Evolutionary conservation across 2,329 filamentous ascomycete species (phyloP).

Genomic region (Talaromyces funiculosus): DNA sequence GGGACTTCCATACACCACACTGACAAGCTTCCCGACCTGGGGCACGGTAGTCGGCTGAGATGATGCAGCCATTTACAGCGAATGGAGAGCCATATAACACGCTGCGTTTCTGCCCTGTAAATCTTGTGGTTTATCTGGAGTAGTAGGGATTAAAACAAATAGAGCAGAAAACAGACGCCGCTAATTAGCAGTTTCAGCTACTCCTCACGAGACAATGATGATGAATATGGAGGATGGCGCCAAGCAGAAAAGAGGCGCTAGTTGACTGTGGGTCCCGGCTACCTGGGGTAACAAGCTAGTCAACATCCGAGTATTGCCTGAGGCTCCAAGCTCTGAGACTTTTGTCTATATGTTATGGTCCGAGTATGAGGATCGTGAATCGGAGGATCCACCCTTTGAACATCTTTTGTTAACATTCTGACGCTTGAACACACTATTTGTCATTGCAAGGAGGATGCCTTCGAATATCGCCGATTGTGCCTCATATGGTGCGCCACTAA

Average conservation of each 20-base stretch:
- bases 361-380: background rate
- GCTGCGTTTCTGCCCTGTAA: background rate
- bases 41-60: conserved; percentile 32
- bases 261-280: conserved; percentile 4
- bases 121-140: background rate
- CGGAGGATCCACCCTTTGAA: background rate
- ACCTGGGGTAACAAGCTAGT: conserved; percentile 6
- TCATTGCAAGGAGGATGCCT: background rate
- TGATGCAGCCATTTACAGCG: conserved; percentile 27
- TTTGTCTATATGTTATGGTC: background rate
- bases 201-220: background rate
- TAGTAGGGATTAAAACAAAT: background rate
- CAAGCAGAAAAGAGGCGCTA: background rate
- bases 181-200: background rate
- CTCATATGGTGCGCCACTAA: background rate
- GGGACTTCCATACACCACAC: conserved; percentile 36
- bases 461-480: background rate
- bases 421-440: too few species aligned
- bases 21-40: conserved; percentile 42
- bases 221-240: conserved; percentile 4
- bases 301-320: background rate
- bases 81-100: conserved; percentile 7
- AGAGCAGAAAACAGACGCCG: background rate
- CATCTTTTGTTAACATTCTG: background rate
- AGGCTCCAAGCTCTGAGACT: background rate